Evolutionary conservation across 768 basidiomycete genomes (phyloP).

Genomic region (Coprinellus aureogranulatus): DNA sequence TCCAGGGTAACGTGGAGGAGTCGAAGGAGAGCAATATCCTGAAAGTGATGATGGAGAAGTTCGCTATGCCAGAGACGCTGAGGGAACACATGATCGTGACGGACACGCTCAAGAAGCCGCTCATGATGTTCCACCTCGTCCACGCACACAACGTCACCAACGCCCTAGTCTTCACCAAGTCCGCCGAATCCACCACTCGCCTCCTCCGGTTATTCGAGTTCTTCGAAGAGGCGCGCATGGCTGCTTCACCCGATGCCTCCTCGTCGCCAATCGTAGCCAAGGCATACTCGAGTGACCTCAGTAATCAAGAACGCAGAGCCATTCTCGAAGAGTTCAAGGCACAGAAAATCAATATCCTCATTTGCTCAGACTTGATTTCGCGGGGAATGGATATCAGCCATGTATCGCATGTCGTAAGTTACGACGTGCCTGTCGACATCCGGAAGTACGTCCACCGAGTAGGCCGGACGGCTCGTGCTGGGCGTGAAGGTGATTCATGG

Average conservation of each 20-base stretch:
- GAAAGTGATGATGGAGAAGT: conserved; percentile 68
- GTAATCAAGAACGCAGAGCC: conserved; percentile 64
- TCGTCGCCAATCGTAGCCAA: conserved; percentile 42
- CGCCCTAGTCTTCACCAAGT: conserved; percentile 95
- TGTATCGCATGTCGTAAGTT: conserved; percentile 90
- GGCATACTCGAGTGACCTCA: conserved; percentile 86
- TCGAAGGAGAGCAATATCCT: conserved; percentile 37
- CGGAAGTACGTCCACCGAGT: conserved; percentile 98
- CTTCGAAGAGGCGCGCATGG: conserved; percentile 56
- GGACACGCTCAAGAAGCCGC: conserved; percentile 77
- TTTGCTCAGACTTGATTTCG: conserved; percentile 96
- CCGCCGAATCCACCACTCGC: conserved; percentile 82
- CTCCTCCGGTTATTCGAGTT: conserved; percentile 80
- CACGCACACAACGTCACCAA: conserved; percentile 58
- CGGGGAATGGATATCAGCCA: conserved; percentile 94
- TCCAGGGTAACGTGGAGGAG: conserved; percentile 51
- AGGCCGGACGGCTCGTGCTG: conserved; percentile 93
- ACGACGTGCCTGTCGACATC: conserved; percentile 96
- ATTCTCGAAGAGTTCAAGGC: conserved; percentile 81
- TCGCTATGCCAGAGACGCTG: conserved; percentile 77
- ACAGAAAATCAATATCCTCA: conserved; percentile 77
- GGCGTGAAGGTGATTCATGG: conserved; percentile 87
- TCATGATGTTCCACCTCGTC: conserved; percentile 85
- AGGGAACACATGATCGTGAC: conserved; percentile 85
- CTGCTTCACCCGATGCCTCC: conserved; percentile 9